Evolutionary conservation across 2,329 filamentous ascomycete genomes (phyloP).

Genomic region (Metarhizium album): DNA sequence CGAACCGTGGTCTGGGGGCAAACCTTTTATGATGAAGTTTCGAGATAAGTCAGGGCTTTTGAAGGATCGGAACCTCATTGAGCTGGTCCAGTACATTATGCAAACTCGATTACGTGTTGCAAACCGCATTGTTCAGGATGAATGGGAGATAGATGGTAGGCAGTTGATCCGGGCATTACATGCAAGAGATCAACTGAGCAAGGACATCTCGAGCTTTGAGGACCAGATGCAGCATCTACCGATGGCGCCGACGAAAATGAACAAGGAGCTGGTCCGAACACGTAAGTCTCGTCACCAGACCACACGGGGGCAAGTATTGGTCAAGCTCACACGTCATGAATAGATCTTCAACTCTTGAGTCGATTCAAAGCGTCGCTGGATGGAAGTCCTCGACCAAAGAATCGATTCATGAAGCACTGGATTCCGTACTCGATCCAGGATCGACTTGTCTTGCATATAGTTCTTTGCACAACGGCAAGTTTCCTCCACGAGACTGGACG

Average conservation of each 20-base stretch:
- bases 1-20: conserved; percentile 6
- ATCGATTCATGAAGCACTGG: conserved; percentile 36
- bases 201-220: conserved; percentile 16
- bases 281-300: conserved; percentile 21
- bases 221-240: conserved; percentile 30
- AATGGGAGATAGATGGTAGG: conserved; percentile 18
- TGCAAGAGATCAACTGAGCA: conserved; percentile 10
- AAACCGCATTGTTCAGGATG: conserved; percentile 20
- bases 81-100: conserved; percentile 19
- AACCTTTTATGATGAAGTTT: conserved; percentile 16
- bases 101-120: conserved; percentile 19
- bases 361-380: conserved; percentile 41
- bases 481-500: conserved; percentile 40
- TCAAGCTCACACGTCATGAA: not conserved
- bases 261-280: conserved; percentile 36
- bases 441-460: conserved; percentile 36
- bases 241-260: conserved; percentile 29
- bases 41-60: conserved; percentile 16
- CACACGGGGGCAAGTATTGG: conserved; percentile 6
- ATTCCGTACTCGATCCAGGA: conserved; percentile 37
- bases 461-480: conserved; percentile 39
- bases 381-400: conserved; percentile 32
- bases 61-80: conserved; percentile 16
- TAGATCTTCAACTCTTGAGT: conserved; percentile 37
- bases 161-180: conserved; percentile 15